phyloP scores from a whole-genome alignment of 441 rosid genomes.

The Dalechampia spathulata region DNA sequence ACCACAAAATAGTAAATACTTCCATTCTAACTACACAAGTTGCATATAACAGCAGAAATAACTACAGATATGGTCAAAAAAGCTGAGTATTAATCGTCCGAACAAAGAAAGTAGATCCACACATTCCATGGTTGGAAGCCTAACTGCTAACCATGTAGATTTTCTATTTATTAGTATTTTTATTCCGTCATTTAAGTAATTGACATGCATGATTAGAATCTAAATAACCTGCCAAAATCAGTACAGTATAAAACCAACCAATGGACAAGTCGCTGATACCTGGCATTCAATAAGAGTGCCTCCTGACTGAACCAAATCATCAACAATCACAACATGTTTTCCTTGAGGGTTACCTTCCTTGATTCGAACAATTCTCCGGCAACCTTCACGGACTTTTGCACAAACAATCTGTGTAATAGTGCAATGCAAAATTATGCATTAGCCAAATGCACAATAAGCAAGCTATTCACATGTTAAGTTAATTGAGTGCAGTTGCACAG shows the following conservation, averaged over 20 bases:
- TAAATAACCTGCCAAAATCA: neutral
- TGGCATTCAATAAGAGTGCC: conserved; percentile 95
- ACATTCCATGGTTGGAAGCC: too few species aligned
- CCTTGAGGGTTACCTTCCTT: conserved; percentile 90
- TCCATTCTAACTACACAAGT: neutral
- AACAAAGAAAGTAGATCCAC: too few species aligned
- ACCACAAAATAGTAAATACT: neutral
- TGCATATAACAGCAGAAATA: neutral
- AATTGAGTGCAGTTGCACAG: neutral
- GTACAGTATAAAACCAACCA: conserved; percentile 2
- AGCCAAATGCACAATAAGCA: conserved; percentile 2
- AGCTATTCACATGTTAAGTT: neutral
- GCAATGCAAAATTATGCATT: conserved; percentile 1
- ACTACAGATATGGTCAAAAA: neutral
- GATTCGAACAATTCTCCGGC: conserved; percentile 75
- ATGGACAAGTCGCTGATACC: conserved; percentile 34
- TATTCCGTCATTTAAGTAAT: too few species aligned
- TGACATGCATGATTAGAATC: conserved; percentile 8
- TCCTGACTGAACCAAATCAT: conserved; percentile 96
- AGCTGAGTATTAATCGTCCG: too few species aligned
- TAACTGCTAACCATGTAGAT: too few species aligned
- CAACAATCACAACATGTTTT: conserved; percentile 88
- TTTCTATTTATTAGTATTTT: too few species aligned
- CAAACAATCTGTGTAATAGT: conserved; percentile 61
- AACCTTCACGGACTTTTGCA: conserved; percentile 87